Evolutionary conservation across 148 eudicot genomes (phyloP).

Genomic region (Rhododendron mucronatum): DNA sequence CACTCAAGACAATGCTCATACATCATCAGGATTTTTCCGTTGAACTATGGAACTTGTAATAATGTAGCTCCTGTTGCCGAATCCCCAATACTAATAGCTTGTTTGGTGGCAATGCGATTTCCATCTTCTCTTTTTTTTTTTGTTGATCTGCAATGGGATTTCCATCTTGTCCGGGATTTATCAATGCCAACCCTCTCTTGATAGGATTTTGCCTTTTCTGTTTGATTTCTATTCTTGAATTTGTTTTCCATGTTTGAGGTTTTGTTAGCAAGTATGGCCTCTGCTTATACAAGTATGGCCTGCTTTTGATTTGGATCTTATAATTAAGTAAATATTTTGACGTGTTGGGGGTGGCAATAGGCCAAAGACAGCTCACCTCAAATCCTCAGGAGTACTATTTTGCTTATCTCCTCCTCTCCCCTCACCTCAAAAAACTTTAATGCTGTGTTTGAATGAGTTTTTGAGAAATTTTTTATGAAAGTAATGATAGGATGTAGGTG

Average conservation of each 20-base stretch:
- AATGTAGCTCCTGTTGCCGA: not conserved
- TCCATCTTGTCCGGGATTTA: not conserved
- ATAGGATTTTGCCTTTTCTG: not conserved
- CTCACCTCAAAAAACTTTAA: too few species aligned
- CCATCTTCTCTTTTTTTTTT: too few species aligned
- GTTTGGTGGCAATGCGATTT: not conserved
- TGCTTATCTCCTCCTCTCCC: too few species aligned
- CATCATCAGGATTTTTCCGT: not conserved
- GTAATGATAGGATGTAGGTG: too few species aligned
- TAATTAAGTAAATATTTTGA: not conserved
- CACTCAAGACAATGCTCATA: not conserved
- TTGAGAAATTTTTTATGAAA: too few species aligned
- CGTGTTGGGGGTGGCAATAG: not conserved
- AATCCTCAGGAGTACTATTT: too few species aligned
- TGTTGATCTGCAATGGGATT: too few species aligned
- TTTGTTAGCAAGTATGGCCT: not conserved
- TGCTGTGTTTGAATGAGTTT: too few species aligned
- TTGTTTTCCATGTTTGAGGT: not conserved
- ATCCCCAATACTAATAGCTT: not conserved
- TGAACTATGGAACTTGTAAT: not conserved
- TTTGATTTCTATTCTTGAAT: not conserved
- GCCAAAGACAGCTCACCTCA: not conserved
- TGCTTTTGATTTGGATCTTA: too few species aligned
- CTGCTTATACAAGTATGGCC: too few species aligned
- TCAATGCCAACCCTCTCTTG: not conserved